Evolutionary conservation across 495 filamentous ascomycete species (phyloP).

Genomic region (Daldinia grandis): DNA sequence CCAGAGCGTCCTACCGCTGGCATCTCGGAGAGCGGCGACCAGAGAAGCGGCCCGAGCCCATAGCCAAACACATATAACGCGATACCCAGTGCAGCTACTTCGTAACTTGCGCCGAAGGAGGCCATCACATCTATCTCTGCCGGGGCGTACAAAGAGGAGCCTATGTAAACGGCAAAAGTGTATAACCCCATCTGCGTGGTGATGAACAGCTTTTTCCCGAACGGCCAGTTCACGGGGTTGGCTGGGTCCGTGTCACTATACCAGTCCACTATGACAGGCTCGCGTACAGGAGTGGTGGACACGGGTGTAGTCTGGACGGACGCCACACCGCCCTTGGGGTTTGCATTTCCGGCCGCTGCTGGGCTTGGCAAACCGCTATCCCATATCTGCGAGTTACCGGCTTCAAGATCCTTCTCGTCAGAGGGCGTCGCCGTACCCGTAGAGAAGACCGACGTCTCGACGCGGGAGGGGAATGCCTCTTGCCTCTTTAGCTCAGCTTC

Average conservation of each 20-base stretch:
- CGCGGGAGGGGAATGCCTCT: neutral
- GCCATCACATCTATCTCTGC: constrained; percentile 53
- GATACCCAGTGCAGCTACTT: constrained; percentile 62
- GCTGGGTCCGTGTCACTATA: constrained; percentile 60
- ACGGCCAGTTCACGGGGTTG: constrained; percentile 64
- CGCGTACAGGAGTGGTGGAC: neutral
- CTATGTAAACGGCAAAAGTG: constrained; percentile 60
- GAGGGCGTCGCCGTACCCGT: constrained; percentile 25
- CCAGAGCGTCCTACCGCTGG: constrained; percentile 70
- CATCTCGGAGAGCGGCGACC: constrained; percentile 65
- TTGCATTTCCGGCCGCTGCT: neutral
- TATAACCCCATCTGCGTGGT: constrained; percentile 64
- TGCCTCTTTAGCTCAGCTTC: constrained; percentile 19
- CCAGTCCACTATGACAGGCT: constrained; percentile 62
- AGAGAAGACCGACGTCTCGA: constrained; percentile 14
- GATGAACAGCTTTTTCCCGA: constrained; percentile 50
- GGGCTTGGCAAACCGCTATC: constrained; percentile 5
- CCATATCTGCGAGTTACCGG: constrained; percentile 12
- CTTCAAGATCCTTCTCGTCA: constrained; percentile 36
- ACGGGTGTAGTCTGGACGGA: constrained; percentile 4
- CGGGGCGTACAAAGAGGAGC: constrained; percentile 57
- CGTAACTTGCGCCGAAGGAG: constrained; percentile 61
- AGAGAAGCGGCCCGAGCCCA: constrained; percentile 61
- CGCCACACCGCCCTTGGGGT: neutral
- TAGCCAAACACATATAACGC: constrained; percentile 72